Conservation (phyloP, 2,329 filamentous ascomycete species). For the Piedraia hortae region DNA sequence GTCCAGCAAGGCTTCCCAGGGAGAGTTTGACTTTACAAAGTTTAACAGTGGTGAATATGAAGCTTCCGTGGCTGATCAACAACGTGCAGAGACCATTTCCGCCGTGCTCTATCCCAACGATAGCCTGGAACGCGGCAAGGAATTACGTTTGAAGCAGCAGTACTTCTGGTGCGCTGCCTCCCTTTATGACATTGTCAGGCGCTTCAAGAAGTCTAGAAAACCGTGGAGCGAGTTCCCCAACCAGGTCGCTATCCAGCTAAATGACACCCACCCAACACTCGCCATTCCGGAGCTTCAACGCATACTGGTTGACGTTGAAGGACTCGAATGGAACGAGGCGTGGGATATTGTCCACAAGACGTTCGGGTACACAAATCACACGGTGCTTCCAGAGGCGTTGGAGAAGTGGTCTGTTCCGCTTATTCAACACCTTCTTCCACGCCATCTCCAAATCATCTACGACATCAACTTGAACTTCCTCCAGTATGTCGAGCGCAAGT, state of each 20-base stretch:
- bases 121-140: conserved; percentile 86
- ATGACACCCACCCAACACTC: conserved; percentile 89
- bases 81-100: conserved; percentile 95
- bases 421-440: conserved; percentile 72
- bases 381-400: conserved; percentile 79
- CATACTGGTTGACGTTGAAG: conserved; percentile 70
- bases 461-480: conserved; percentile 93
- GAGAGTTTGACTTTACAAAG: conserved; percentile 97
- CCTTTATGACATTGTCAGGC: conserved; percentile 78
- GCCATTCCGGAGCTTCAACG: conserved; percentile 90
- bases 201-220: conserved; percentile 92
- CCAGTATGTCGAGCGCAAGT: conserved; percentile 66
- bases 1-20: conserved; percentile 90
- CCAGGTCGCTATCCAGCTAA: conserved; percentile 89
- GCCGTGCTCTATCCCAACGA: conserved; percentile 94
- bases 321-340: conserved; percentile 74
- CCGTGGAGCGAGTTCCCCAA: conserved; percentile 80
- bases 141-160: conserved; percentile 92
- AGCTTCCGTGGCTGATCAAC: conserved; percentile 90
- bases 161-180: conserved; percentile 99
- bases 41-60: conserved; percentile 98
- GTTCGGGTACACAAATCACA: conserved; percentile 97
- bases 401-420: conserved; percentile 96
- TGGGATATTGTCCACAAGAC: conserved; percentile 42
- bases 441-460: conserved; percentile 87